phyloP scores from a whole-genome alignment of 805 yeast genomes.

The Ascoidea tarda region DNA sequence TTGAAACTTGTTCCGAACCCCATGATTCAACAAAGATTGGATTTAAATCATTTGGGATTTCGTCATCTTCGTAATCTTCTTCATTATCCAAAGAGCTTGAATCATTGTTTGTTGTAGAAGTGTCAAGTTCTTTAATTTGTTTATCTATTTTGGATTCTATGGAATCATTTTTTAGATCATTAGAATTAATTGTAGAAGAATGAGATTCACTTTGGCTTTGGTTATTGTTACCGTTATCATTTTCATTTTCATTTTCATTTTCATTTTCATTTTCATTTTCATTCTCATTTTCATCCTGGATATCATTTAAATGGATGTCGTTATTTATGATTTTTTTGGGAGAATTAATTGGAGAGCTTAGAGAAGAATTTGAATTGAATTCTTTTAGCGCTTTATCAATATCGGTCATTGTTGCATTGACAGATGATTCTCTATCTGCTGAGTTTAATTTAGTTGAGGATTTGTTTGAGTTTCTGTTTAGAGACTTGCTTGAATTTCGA shows the following conservation, averaged over 20 bases:
- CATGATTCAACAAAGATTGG: constrained; percentile 44
- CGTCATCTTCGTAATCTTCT: constrained; percentile 7
- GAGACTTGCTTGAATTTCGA: too few species aligned
- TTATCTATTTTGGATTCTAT: too few species aligned
- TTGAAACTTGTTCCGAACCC: constrained; percentile 79
- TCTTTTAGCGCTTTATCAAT: constrained; percentile 62
- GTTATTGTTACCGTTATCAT: not conserved
- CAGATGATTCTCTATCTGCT: constrained; percentile 21
- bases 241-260: not conserved
- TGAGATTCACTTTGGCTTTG: not conserved
- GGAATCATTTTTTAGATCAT: too few species aligned
- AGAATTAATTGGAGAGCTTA: constrained; percentile 4
- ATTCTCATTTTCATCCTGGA: not conserved
- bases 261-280: not conserved
- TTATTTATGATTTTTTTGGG: constrained; percentile 1
- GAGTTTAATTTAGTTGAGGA: constrained; percentile 1
- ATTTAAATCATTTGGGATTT: constrained; percentile 21
- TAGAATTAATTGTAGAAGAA: too few species aligned
- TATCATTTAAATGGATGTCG: not conserved
- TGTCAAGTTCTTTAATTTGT: not conserved
- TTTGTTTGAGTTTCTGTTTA: too few species aligned
- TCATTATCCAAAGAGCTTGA: constrained; percentile 5
- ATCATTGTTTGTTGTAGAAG: constrained; percentile 11
- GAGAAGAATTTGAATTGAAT: constrained; percentile 20
- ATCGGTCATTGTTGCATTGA: constrained; percentile 44